phyloP scores from a whole-genome alignment of 768 basidiomycete species.

The Auricularia heimuer region DNA sequence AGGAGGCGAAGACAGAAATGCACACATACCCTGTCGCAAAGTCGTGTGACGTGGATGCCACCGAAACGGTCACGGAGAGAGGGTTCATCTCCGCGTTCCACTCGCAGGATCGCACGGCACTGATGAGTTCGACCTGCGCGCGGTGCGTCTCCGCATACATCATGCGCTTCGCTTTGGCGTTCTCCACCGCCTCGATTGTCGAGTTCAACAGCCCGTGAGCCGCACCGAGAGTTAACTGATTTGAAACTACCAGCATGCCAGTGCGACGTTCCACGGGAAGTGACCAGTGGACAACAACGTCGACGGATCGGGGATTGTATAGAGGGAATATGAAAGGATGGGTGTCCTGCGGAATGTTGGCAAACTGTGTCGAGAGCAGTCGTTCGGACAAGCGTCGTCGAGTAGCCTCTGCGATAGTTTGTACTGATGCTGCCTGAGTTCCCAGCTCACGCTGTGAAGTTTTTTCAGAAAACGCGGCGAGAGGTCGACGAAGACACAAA shows the following conservation, averaged over 20 bases:
- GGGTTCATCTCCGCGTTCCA: constrained; percentile 81
- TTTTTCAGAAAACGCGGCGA: background rate
- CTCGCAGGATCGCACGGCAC: constrained; percentile 55
- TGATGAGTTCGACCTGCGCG: constrained; percentile 56
- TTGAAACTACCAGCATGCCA: constrained; percentile 29
- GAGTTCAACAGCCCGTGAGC: constrained; percentile 54
- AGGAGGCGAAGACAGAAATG: background rate
- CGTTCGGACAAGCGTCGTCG: constrained; percentile 27
- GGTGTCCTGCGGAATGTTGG: constrained; percentile 43
- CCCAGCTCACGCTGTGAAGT: background rate
- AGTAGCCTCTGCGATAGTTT: constrained; percentile 11
- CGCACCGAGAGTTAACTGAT: constrained; percentile 41
- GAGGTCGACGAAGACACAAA: constrained; percentile 19
- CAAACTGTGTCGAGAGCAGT: constrained; percentile 23
- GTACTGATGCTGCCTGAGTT: background rate
- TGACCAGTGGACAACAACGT: constrained; percentile 70
- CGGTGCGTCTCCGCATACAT: constrained; percentile 89
- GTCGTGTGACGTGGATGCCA: constrained; percentile 36
- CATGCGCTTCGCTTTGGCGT: constrained; percentile 59
- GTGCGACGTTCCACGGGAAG: constrained; percentile 49
- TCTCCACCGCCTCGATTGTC: constrained; percentile 49
- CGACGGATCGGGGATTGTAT: constrained; percentile 60
- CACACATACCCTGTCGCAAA: constrained; percentile 58
- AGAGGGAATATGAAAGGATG: constrained; percentile 67
- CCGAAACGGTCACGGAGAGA: constrained; percentile 34